Evolutionary conservation across 2,329 filamentous ascomycete genomes (phyloP).

Genomic region (Scedosporium dehoogii): DNA sequence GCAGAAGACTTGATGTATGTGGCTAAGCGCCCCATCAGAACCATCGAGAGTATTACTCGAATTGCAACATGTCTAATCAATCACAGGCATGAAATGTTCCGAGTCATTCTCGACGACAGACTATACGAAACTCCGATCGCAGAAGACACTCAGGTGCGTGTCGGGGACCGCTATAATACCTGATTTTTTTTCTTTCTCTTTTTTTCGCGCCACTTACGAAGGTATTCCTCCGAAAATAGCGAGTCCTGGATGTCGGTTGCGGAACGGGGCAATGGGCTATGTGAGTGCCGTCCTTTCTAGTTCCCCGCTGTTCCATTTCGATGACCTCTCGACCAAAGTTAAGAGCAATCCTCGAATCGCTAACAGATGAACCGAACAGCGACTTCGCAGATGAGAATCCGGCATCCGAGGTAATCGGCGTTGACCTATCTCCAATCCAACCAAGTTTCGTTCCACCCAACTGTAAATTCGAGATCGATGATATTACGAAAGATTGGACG

Average conservation of each 20-base stretch:
- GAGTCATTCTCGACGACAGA: conserved; percentile 29
- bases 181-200: background rate
- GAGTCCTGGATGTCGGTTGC: conserved; percentile 47
- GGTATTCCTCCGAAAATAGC: conserved; percentile 13
- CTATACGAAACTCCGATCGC: conserved; percentile 37
- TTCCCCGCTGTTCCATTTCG: too few relatives aligned
- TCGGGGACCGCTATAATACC: background rate
- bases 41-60: background rate
- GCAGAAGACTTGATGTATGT: conserved; percentile 18
- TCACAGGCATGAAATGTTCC: conserved; percentile 36
- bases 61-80: too few relatives aligned
- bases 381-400: conserved; percentile 37
- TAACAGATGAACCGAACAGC: background rate
- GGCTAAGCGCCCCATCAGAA: background rate
- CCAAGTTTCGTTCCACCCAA: conserved; percentile 49
- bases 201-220: too few relatives aligned
- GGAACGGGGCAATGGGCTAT: conserved; percentile 49
- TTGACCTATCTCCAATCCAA: conserved; percentile 51
- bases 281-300: conserved; percentile 5
- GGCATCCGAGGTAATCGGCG: conserved; percentile 28
- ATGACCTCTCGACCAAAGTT: too few relatives aligned
- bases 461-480: conserved; percentile 55
- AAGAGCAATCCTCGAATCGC: background rate
- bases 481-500: conserved; percentile 43
- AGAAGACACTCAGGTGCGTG: background rate